Evolutionary conservation across 192 early-diverging fungal species (phyloP), one percentile per base, ranked within the genome.

Genomic region (Backusella tarrabulga): DNA sequence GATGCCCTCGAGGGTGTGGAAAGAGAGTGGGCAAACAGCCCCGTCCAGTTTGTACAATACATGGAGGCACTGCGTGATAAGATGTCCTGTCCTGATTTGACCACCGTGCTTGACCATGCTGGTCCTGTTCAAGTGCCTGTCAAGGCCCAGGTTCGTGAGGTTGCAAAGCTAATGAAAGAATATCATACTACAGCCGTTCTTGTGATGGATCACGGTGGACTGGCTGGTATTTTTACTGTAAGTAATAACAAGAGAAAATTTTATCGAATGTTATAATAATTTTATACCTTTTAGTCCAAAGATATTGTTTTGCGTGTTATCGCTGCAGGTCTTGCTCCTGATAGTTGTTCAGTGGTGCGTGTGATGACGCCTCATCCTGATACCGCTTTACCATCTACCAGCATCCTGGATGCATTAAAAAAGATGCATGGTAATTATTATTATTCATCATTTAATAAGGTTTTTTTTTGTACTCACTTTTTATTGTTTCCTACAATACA

Each of bases 281-380:
- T 32, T 29, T 17, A 9, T 46, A 21, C 14, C 23, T 42, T 11
- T 8, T 92, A 90, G 46, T 90, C 88, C 83, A 93, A 95, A 77
- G 94, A 95, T 77, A 89, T 95, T 84, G 94, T 95, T 40, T 87
- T 95, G 71, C 86, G 94, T 69, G 94, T 95, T 32, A 91, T 95
- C 74, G 94, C 94, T 6, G 92, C 91, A 26, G 90, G 92, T 26
- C 82, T 97, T 72, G 92, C 94, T 50, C 95, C 97, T 29, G 87
- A 86, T 72, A 93, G 88, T 17, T 96, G 95, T 76, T 93, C 94
- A 19, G 96, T 97, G 15, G 94, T 98, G 34, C 93, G 97, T 56
- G 97, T 99, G 23, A 99, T 99, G 97, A 95, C 94, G 1, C 94
- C 93, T 63, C 90, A 93, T 67, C 94, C 94, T 1, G 93, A 94